Conservation (phyloP, 768 basidiomycete species). For the Fomitopsis pulvina region DNA sequence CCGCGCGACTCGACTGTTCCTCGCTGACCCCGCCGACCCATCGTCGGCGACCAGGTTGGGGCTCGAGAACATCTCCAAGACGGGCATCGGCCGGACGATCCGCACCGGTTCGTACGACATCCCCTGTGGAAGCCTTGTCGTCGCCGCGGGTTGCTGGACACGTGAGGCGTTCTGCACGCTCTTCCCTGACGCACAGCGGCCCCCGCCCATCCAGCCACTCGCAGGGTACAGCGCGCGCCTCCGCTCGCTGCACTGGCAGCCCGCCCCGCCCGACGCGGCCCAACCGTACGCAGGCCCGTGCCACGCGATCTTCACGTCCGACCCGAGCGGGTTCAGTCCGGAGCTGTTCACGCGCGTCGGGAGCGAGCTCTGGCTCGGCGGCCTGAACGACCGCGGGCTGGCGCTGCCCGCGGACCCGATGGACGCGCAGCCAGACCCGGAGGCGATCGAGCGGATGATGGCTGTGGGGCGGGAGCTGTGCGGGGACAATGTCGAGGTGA, state of each 20-base stretch:
- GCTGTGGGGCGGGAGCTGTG: constrained; percentile 12
- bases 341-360: constrained; percentile 26
- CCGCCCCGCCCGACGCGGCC: neutral
- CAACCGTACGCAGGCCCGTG: constrained; percentile 8
- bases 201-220: constrained; percentile 23
- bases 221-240: constrained; percentile 24
- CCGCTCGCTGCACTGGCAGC: neutral
- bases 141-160: constrained; percentile 33
- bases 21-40: constrained; percentile 4
- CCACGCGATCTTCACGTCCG: constrained; percentile 27
- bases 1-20: constrained; percentile 16
- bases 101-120: constrained; percentile 14
- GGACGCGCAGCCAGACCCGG: constrained; percentile 7
- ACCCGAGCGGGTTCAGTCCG: constrained; percentile 23
- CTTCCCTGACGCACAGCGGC: constrained; percentile 22
- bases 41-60: constrained; percentile 10
- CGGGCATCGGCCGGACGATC: constrained; percentile 2
- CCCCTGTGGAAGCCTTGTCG: constrained; percentile 24
- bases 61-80: constrained; percentile 14
- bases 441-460: constrained; percentile 9
- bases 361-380: constrained; percentile 28
- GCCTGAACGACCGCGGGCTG: constrained; percentile 20
- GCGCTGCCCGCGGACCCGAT: constrained; percentile 21
- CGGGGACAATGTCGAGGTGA: constrained; percentile 20
- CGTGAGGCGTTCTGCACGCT: constrained; percentile 26